A percentile compares a stretch with the other conserved stretches of the same genome.
These are phyloP conservation scores for Colletotrichum lini DNA, from an alignment of 2,329 filamentous ascomycete species.

Conservation along the genomic window DNA sequence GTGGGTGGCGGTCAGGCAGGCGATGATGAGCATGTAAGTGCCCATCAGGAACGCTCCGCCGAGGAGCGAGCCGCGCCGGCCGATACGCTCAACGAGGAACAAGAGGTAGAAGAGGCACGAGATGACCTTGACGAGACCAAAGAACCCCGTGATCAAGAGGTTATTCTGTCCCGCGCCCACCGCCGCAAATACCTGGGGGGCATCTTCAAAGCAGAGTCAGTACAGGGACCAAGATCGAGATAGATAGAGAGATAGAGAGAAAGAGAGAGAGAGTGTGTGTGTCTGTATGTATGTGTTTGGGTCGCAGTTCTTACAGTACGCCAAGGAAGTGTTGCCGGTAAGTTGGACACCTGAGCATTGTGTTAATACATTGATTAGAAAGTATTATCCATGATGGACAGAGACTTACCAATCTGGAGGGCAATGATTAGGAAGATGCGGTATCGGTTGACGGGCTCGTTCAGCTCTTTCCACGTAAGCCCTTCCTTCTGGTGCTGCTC, in stretches of 20 bases:
- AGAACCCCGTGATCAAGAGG: conserved; percentile 66
- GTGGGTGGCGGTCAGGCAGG: conserved; percentile 61
- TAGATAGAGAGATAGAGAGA: no score
- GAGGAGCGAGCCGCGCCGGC: conserved; percentile 64
- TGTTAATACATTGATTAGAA: neutral
- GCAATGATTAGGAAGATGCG: conserved; percentile 64
- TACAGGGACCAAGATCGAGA: no score
- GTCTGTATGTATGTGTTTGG: neutral
- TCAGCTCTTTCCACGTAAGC: conserved; percentile 61
- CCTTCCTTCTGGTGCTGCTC: conserved; percentile 61
- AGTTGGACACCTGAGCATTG: conserved; percentile 55
- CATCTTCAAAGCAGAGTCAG: conserved; percentile 49
- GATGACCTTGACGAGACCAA: conserved; percentile 66
- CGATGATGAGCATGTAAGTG: conserved; percentile 66
- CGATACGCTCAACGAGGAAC: conserved; percentile 63
- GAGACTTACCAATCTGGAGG: conserved; percentile 60
- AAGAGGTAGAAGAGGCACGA: conserved; percentile 62
- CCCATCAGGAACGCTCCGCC: conserved; percentile 65
- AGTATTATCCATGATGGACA: no score
- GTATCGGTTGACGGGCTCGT: conserved; percentile 62
- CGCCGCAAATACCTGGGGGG: conserved; percentile 65
- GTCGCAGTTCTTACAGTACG: conserved; percentile 56
- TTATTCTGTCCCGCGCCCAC: conserved; percentile 60
- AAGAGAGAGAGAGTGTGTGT: neutral
- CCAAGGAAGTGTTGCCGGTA: conserved; percentile 65